phyloP scores from a whole-genome alignment of 2,329 filamentous ascomycete species.

The Thielaviopsis ethacetica region DNA sequence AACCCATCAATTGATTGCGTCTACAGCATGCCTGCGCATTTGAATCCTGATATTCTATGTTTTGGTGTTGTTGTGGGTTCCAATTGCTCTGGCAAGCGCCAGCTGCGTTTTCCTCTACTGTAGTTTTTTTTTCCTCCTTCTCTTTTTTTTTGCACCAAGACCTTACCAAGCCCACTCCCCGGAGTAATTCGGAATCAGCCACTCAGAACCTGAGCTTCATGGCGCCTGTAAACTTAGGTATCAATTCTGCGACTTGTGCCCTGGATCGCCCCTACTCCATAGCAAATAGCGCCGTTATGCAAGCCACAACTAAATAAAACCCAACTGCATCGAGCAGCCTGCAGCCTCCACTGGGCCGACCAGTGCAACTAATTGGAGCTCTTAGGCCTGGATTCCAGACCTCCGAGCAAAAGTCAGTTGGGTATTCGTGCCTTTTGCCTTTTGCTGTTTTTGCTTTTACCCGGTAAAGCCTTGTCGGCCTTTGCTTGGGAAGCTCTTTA shows the following conservation, averaged over 20 bases:
- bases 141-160: not conserved
- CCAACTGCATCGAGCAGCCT: not conserved
- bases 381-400: not conserved
- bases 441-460: not conserved
- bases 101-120: not conserved
- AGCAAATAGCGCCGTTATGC: not conserved
- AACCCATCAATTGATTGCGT: not conserved
- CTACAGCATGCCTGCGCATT: not conserved
- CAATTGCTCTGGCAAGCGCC: not conserved
- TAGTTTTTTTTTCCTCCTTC: not conserved
- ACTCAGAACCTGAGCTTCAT: conserved; percentile 7
- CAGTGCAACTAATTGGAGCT: not conserved
- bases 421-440: not conserved
- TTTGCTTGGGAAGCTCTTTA: not conserved
- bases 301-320: not conserved
- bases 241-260: conserved; percentile 9
- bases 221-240: conserved; percentile 12
- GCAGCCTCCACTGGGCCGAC: not conserved
- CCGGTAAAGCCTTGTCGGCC: not conserved
- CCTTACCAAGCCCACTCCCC: conserved; percentile 5
- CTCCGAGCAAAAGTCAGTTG: not conserved
- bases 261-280: conserved; percentile 1
- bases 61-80: not conserved
- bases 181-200: conserved; percentile 11
- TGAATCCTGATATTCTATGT: not conserved